Conservation (phyloP, 768 basidiomycete species). For the Phanerodontia chrysosporium region DNA sequence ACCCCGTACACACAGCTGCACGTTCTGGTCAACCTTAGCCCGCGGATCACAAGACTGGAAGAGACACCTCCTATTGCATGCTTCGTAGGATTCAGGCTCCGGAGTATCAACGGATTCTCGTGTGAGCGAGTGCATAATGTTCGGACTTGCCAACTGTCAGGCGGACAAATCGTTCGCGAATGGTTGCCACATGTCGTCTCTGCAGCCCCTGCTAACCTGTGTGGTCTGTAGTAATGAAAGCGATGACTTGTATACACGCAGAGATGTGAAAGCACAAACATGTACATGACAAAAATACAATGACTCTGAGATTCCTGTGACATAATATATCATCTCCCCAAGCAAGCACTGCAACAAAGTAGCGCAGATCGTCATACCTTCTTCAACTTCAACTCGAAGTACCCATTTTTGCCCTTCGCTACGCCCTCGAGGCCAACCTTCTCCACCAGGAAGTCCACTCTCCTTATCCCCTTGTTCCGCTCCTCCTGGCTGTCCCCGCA, state of each 20-base stretch:
- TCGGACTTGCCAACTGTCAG: no score
- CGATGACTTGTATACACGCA: slow-evolving; percentile 3
- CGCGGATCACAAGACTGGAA: no score
- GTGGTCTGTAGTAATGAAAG: neutral
- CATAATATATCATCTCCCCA: neutral
- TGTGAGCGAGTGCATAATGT: no score
- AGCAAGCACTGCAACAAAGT: neutral
- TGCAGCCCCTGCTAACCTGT: no score
- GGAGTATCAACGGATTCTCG: no score
- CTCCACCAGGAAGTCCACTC: slow-evolving; percentile 58
- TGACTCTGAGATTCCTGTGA: slow-evolving; percentile 2
- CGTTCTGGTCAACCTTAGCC: no score
- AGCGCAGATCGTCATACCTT: slow-evolving; percentile 6
- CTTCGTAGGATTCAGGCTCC: no score
- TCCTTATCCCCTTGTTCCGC: slow-evolving; percentile 42
- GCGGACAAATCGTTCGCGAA: no score
- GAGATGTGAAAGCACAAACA: neutral
- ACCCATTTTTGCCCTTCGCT: slow-evolving; percentile 46
- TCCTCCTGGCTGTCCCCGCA: slow-evolving; percentile 32
- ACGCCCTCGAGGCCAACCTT: slow-evolving; percentile 52
- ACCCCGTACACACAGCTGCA: no score
- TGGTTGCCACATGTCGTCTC: no score
- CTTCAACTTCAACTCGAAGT: slow-evolving; percentile 62
- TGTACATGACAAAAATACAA: neutral
- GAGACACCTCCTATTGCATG: no score